Percentiles rank a stretch among this genome's conserved stretches.
Evolutionary conservation across 139 green algal species (phyloP).

Genomic region (Parachlorella kessleri): DNA sequence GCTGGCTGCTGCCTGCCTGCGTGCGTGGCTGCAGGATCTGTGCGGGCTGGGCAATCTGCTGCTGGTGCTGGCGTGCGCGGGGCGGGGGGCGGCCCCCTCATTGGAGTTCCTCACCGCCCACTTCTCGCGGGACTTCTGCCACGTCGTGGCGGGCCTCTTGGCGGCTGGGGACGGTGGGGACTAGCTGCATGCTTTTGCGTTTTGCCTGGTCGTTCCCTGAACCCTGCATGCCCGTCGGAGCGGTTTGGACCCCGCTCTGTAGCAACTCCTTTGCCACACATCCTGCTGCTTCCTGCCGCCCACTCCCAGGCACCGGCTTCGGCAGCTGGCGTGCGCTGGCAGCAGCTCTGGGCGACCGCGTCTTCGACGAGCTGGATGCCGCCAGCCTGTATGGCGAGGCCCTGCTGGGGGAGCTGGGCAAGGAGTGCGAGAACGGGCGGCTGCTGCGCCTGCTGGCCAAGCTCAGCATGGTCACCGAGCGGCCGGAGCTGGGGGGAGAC

Average conservation of each 20-base stretch:
- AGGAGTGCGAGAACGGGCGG: slow-evolving; percentile 89
- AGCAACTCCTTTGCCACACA: not conserved
- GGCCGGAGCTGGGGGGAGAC: slow-evolving; percentile 61
- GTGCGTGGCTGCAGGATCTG: too few species aligned
- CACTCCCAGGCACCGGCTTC: slow-evolving; percentile 28
- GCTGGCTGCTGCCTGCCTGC: too few species aligned
- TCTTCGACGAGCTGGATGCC: slow-evolving; percentile 74
- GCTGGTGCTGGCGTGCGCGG: slow-evolving; percentile 77
- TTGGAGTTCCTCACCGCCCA: slow-evolving; percentile 66
- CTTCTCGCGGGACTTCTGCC: slow-evolving; percentile 72
- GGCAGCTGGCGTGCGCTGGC: slow-evolving; percentile 57
- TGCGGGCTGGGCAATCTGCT: slow-evolving; percentile 79
- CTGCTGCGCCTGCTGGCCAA: slow-evolving; percentile 86
- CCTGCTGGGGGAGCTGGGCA: slow-evolving; percentile 66
- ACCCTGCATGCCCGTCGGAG: too few species aligned
- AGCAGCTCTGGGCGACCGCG: slow-evolving; percentile 69
- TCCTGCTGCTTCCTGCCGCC: not conserved
- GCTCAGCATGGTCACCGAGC: slow-evolving; percentile 78
- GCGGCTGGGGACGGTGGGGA: slow-evolving; percentile 29
- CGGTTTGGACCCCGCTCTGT: too few species aligned
- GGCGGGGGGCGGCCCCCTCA: slow-evolving; percentile 31
- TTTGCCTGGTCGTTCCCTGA: too few species aligned
- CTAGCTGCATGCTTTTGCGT: too few species aligned
- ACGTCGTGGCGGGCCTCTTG: slow-evolving; percentile 65
- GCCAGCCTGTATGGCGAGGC: slow-evolving; percentile 51